Base-by-base conservation (phyloP, 1,284 basidiomycete species). In the Boletus chippewaensis region DNA sequence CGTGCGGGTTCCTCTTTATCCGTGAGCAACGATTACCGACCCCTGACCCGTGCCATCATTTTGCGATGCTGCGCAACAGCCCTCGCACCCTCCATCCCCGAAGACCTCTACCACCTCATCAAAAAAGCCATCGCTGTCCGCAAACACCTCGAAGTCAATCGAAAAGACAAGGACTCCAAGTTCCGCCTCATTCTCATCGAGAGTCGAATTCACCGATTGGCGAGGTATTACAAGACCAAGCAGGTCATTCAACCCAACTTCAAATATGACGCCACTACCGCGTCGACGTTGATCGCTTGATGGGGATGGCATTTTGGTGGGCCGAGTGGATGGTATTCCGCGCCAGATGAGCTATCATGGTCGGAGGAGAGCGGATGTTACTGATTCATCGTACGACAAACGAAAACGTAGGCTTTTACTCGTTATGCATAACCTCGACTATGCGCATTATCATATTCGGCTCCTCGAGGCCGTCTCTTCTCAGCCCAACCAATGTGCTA, bases 121-220 rank as follows among this genome's bases (percentile, higher is more conserved):
- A 98, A 98, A 87, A 98, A 98, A 86, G 95, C 95, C 71, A 95
- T 98, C 70, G 81, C 91, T 62, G 92, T 99, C 70, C 93, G 95
- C 76, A 98, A 98, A 83, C 95, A 98, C 77, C 84, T 99, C 64
- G 93, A 97, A 77, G 81, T 84, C 66, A 98, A 97, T 91, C 87
- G 95, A 71, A 96, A 95, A 75, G 95, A 97, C 83, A 94, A 91
- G 80, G 93, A 88, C 75, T 93, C 91, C 76, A 97, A 97, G 79
- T 98, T 97, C 84, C 88, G 91, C 71, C 84, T 95, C 68, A 95
- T 95, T 78, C 79, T 97, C 64, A 95, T 98, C 79, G 95, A 99
- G 83, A 96, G 93, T 65, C 84, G 95, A 70, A 97, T 99, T 75
- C 95, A 99, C 81, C 86, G 95, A 68, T 81, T 93, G 59, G 87